phyloP scores from a whole-genome alignment of 306 rosid species.

The Castanea mollissima region DNA sequence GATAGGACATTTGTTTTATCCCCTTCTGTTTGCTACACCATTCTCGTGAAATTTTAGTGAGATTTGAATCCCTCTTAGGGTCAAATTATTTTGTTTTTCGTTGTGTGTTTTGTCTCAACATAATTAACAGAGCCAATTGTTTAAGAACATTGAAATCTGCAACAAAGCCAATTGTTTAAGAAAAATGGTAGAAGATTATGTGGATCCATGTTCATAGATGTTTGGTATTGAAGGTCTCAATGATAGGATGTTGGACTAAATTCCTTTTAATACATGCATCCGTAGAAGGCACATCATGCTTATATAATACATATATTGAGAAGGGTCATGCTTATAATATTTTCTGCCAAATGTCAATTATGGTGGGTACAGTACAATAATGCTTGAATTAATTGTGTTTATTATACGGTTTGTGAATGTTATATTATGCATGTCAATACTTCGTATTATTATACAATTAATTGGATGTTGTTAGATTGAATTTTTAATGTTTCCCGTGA shows the following conservation, averaged over 20 bases:
- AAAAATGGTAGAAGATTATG: neutral
- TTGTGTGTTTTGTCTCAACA: conserved; percentile 8
- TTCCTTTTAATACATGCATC: conserved; percentile 17
- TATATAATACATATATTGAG: no score
- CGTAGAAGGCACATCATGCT: conserved; percentile 11
- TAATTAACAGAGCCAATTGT: neutral
- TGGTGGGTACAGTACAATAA: conserved; percentile 23
- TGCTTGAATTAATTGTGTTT: conserved; percentile 21
- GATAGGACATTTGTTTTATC: neutral
- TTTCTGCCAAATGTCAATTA: conserved; percentile 38
- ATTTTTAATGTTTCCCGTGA: conserved; percentile 25
- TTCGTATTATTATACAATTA: conserved; percentile 36
- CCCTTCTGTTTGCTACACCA: no score
- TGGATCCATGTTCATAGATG: conserved; percentile 3
- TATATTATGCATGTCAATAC: conserved; percentile 46
- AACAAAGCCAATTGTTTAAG: neutral
- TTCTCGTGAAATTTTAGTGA: neutral
- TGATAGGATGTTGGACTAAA: conserved; percentile 42
- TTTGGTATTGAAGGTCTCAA: conserved; percentile 19
- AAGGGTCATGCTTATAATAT: neutral
- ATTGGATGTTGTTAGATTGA: conserved; percentile 2
- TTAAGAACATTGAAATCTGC: neutral
- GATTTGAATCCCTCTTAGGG: neutral
- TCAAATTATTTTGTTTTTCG: neutral
- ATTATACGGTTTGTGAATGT: conserved; percentile 22